Conservation (phyloP, 2,329 filamentous ascomycete genomes). For the Escovopsis weberi region DNA sequence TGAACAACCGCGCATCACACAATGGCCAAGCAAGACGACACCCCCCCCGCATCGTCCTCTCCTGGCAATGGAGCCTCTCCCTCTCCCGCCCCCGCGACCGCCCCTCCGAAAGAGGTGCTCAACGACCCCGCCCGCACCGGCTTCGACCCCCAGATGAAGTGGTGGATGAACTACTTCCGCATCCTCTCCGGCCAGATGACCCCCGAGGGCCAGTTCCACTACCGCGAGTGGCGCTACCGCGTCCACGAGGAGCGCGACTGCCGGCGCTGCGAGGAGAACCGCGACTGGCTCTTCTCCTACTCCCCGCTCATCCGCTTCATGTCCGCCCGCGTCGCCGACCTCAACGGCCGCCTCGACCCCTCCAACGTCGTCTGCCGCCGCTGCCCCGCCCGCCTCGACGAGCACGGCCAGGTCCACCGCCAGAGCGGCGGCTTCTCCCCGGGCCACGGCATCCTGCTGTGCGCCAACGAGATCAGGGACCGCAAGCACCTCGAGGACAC, state of each 20-base stretch:
- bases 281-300: conserved; percentile 72
- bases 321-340: conserved; percentile 60
- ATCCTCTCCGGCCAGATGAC: conserved; percentile 64
- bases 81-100: conserved; percentile 1
- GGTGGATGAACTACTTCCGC: conserved; percentile 78
- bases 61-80: background rate
- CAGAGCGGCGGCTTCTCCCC: conserved; percentile 73
- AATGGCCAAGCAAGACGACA: too few relatives aligned
- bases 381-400: conserved; percentile 47
- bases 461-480: conserved; percentile 78
- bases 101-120: conserved; percentile 22
- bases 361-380: conserved; percentile 70
- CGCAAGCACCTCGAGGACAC: conserved; percentile 81
- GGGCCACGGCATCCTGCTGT: conserved; percentile 76
- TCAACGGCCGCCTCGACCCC: conserved; percentile 61
- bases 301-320: conserved; percentile 82
- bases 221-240: conserved; percentile 61
- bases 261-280: conserved; percentile 63
- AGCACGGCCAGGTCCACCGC: conserved; percentile 46
- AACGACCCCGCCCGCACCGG: conserved; percentile 48
- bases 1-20: too few relatives aligned
- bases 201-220: conserved; percentile 54
- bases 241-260: conserved; percentile 67
- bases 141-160: conserved; percentile 44
- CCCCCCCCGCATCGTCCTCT: too few relatives aligned